Conservation (phyloP, 768 basidiomycete species). For the Paxillus rubicundulus region DNA sequence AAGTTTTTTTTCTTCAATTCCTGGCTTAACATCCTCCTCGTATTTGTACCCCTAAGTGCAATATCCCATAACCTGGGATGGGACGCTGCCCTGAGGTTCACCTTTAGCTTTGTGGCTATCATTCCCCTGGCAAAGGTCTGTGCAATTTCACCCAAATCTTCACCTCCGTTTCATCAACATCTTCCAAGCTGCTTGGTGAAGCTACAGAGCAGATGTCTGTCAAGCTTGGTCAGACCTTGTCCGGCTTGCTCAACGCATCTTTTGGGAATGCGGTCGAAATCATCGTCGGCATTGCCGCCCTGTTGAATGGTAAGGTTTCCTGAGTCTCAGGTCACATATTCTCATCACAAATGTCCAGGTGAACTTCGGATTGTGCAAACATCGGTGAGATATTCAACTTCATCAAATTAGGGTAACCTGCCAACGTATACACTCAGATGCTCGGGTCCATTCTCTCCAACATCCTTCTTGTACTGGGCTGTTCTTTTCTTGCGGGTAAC, state of each 20-base stretch:
- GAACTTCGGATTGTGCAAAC: slow-evolving; percentile 90
- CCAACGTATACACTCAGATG: slow-evolving; percentile 46
- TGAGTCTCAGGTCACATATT: not conserved
- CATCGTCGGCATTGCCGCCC: slow-evolving; percentile 84
- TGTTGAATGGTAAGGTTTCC: slow-evolving; percentile 59
- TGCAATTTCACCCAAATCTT: not conserved
- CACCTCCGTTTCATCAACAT: not conserved
- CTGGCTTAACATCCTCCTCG: slow-evolving; percentile 73
- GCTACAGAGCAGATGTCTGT: slow-evolving; percentile 80
- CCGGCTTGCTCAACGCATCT: slow-evolving; percentile 83
- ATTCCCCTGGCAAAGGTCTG: slow-evolving; percentile 83
- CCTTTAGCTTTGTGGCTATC: slow-evolving; percentile 78
- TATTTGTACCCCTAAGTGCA: slow-evolving; percentile 75
- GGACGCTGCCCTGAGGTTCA: slow-evolving; percentile 75
- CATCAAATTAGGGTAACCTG: not conserved
- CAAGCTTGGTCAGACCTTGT: slow-evolving; percentile 79
- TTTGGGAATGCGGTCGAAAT: slow-evolving; percentile 87
- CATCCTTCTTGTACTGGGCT: slow-evolving; percentile 84
- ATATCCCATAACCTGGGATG: slow-evolving; percentile 63
- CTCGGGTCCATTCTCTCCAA: slow-evolving; percentile 91
- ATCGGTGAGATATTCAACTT: slow-evolving; percentile 48
- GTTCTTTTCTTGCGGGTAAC: slow-evolving; percentile 81
- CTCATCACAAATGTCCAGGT: slow-evolving; percentile 38
- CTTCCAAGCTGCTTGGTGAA: slow-evolving; percentile 64
- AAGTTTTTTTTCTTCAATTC: slow-evolving; percentile 59